Evolutionary conservation across 1,139 yeast genomes (phyloP), one percentile per base, ranked within the genome.

Genomic region (Zhuliangozyma parablackwelliae): DNA sequence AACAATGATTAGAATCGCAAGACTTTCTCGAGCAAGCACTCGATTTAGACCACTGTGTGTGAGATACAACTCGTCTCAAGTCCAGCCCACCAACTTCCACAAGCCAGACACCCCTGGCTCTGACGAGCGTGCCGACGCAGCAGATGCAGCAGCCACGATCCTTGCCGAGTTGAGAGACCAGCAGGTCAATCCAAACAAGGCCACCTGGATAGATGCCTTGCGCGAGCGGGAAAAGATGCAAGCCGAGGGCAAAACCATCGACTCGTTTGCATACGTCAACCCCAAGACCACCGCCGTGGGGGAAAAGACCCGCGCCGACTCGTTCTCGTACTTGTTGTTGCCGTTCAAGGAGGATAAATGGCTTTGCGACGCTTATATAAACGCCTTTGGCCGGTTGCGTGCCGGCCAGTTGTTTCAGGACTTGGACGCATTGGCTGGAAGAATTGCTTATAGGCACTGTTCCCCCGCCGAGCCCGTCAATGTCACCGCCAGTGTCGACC

Each of bases 341-440:
- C 96, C 96, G 0, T 89, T 89, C 65, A 85, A 85, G 54, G 86
- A 84, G 43, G 96, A 89, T 56, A 68, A 76, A 34, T 82, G 86
- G 80, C 68, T 87, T 29, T 78, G 95, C 49, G 97, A 89, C 56
- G 80, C 92, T 32, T 89, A 89, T 55, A 83, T 87, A 51, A 87
- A 86, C 58, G 89, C 96, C 2, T 83, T 81, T 41, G 97, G 97
- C 20, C 74, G 96, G 46, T 72, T 90, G 54, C 71, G 96, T 52
- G 88, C 86, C 48, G 97, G 97, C 25, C 96, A 88, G 57, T 69
- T 90, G 49, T 88, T 90, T 63, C 96, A 88, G 62, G 96, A 88
- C 59, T 69, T 88, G 55, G 96, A 88, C 56, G 92, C 94, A 6
- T 66, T 87, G 44, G 95, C 96, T 1, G 96, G 95, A 30, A 76